Base-by-base conservation (phyloP, 208 protist species). In the Trypanosoma brucei region DNA sequence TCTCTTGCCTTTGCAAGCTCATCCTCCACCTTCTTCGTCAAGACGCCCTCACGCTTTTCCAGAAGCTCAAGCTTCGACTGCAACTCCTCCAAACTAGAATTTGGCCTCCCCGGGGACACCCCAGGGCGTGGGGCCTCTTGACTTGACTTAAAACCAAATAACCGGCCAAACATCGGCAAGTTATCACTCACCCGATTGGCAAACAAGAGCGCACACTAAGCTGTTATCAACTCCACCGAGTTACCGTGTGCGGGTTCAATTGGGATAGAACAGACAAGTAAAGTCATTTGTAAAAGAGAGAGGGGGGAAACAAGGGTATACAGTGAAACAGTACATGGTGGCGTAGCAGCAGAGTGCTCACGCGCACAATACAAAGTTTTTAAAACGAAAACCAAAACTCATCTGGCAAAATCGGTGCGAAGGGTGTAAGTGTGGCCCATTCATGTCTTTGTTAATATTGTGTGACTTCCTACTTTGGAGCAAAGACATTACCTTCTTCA, bases 11-110 rank as follows among this genome's bases (percentile, higher is more conserved):
- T 86, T 3, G 42, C 65, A 11, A 92, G 57, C 70, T 97, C 91
- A n/a, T 51, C 64, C 49, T 90, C 77, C 62, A 91, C 81, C 55
- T 93, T 94, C 78, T 95, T 94, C 64, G 94, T 76, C 34, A 97
- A 55, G 51, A 87, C 72, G 9, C 70, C 55, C 62, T 96, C 84
- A 33, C 86, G 77, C 79, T 96, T 95, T 60, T 96, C 88, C 1
- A 96, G 64, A 8, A 88, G 72, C 35, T 89, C 88, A 60, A 93
- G 85, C 1, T 87, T 76, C 8, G 72, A 74, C 48, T 93, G 78
- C 44, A 96, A 61, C 50, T 92, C 78, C 57, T 96, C 76, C 37
- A 97, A 69, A 54, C 65, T 80, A 22, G 63, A 55, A 53, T 68
- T 62, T 42, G 56, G 42, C 11, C 59, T 46, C 31, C 62, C 48